Percentiles rank a stretch among this genome's conserved stretches.
Evolutionary conservation across 1,284 basidiomycete genomes (phyloP).

Genomic region (Gomphus sp.): DNA sequence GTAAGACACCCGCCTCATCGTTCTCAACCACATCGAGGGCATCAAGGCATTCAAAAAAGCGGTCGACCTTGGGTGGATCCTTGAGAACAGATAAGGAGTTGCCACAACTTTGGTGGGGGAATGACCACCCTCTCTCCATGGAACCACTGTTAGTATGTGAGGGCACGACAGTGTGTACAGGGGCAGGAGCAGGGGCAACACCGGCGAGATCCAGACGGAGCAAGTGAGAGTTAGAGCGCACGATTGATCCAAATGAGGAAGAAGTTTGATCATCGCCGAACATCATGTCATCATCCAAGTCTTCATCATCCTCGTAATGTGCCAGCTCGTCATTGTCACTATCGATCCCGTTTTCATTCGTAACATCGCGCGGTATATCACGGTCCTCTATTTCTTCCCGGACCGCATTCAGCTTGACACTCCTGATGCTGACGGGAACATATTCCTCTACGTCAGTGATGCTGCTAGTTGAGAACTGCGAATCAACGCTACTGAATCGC

Average conservation of each 20-base stretch:
- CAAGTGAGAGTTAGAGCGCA: conserved; percentile 26
- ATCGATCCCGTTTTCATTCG: background rate
- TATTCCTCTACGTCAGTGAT: conserved; percentile 56
- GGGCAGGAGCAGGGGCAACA: conserved; percentile 17
- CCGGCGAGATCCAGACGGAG: conserved; percentile 14
- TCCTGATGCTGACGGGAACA: conserved; percentile 26
- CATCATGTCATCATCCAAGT: conserved; percentile 36
- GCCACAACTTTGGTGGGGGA: conserved; percentile 11
- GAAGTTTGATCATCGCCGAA: conserved; percentile 35
- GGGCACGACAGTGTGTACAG: conserved; percentile 13
- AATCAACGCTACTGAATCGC: conserved; percentile 53
- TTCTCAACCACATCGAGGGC: conserved; percentile 33
- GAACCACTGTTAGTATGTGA: conserved; percentile 20
- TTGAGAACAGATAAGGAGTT: conserved; percentile 24
- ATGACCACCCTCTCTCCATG: conserved; percentile 19
- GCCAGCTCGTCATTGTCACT: conserved; percentile 45
- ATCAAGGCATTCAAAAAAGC: conserved; percentile 67
- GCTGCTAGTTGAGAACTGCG: conserved; percentile 32
- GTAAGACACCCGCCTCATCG: conserved; percentile 15
- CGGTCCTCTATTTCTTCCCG: conserved; percentile 42
- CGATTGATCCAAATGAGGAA: conserved; percentile 49
- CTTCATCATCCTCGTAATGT: conserved; percentile 60
- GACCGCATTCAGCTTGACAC: conserved; percentile 45
- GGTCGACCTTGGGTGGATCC: conserved; percentile 49
- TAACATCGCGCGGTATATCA: background rate